phyloP scores from a whole-genome alignment of 768 basidiomycete genomes.

The Boletus vinaceobasis region DNA sequence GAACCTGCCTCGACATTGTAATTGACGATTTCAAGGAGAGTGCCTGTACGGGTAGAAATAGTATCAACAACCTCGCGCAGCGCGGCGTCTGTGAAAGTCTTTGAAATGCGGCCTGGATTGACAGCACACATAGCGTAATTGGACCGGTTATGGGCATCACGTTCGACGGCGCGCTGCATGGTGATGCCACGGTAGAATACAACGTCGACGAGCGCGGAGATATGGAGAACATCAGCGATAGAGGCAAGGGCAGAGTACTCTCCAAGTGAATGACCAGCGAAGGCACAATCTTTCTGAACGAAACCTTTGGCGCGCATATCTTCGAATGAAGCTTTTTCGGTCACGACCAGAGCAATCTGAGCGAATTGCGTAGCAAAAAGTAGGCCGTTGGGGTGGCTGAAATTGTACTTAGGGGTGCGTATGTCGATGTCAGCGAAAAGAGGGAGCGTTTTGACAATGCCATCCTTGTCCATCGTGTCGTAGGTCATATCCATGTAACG shows the following conservation, averaged over 20 bases:
- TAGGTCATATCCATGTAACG: conserved; percentile 99
- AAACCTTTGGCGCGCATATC: conserved; percentile 97
- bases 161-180: conserved; percentile 99
- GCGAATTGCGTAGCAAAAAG: conserved; percentile 98
- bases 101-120: conserved; percentile 92
- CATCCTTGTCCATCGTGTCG: conserved; percentile 95
- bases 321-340: conserved; percentile 97
- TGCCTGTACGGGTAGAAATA: conserved; percentile 71
- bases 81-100: conserved; percentile 91
- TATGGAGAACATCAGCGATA: conserved; percentile 93
- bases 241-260: conserved; percentile 98
- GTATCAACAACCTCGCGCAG: conserved; percentile 96
- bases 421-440: conserved; percentile 94
- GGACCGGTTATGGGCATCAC: conserved; percentile 87
- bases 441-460: conserved; percentile 92
- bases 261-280: conserved; percentile 97
- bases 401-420: conserved; percentile 96
- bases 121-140: conserved; percentile 99
- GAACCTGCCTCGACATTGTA: conserved; percentile 80
- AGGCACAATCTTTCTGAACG: conserved; percentile 87
- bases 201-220: conserved; percentile 93
- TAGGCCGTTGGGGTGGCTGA: conserved; percentile 92
- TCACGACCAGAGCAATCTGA: conserved; percentile 96
- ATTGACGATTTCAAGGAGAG: conserved; percentile 97
- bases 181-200: conserved; percentile 99